phyloP scores from a whole-genome alignment of 1,284 basidiomycete species.

The Cryptococcus hybrid region DNA sequence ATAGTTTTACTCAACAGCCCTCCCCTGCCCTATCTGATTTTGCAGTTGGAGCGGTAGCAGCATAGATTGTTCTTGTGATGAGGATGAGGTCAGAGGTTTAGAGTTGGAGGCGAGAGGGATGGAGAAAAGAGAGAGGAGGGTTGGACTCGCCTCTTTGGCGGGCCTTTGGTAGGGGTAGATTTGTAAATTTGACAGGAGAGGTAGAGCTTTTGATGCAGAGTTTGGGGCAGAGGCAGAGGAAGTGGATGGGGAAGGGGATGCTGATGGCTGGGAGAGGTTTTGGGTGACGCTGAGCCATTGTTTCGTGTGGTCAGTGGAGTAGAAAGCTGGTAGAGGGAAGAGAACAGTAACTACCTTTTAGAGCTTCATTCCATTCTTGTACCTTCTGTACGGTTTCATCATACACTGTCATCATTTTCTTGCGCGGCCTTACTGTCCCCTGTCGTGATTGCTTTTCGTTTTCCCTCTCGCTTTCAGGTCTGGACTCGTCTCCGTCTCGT shows the following conservation, averaged over 20 bases:
- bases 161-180: slow-evolving; percentile 10
- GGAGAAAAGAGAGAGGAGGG: slow-evolving; percentile 14
- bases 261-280: neutral
- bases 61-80: no score
- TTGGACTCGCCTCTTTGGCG: slow-evolving; percentile 14
- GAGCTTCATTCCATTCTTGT: slow-evolving; percentile 96
- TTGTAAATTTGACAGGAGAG: neutral
- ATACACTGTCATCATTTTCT: slow-evolving; percentile 67
- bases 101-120: slow-evolving; percentile 9
- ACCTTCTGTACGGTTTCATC: slow-evolving; percentile 93
- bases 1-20: slow-evolving; percentile 51
- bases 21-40: neutral
- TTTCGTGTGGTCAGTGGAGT: neutral
- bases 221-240: neutral
- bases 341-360: slow-evolving; percentile 67
- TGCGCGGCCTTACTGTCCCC: slow-evolving; percentile 50
- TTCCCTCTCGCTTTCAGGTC: slow-evolving; percentile 4
- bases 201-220: slow-evolving; percentile 50
- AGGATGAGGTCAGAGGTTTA: neutral
- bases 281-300: slow-evolving; percentile 17
- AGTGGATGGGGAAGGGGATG: neutral
- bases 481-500: neutral
- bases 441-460: slow-evolving; percentile 17
- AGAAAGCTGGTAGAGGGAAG: slow-evolving; percentile 2
- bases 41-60: no score